Evolutionary conservation across 371 early-diverging fungal genomes (phyloP).

Genomic region (Coemansia sp.): DNA sequence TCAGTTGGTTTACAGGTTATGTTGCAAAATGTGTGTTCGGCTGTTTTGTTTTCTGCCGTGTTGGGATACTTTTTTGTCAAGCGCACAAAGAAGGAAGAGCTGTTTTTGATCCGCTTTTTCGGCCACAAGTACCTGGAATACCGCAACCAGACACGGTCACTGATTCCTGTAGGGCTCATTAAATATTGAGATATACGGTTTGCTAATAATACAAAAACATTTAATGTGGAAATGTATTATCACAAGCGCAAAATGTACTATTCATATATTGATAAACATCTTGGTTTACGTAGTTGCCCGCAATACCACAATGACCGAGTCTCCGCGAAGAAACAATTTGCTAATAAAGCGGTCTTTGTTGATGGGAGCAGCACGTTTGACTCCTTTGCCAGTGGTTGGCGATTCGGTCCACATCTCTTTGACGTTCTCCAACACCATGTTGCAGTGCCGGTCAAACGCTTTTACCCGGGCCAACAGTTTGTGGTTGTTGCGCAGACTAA

Average conservation of each 20-base stretch:
- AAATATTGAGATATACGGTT: too few relatives aligned
- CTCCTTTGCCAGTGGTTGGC: conserved; percentile 84
- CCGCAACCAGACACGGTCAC: conserved; percentile 24
- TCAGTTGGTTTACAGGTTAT: conserved; percentile 56
- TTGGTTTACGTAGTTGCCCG: conserved; percentile 15
- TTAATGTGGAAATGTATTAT: too few relatives aligned
- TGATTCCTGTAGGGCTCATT: conserved; percentile 21
- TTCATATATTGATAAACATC: not conserved
- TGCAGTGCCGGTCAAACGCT: conserved; percentile 98
- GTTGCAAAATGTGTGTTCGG: conserved; percentile 56
- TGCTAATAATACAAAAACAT: too few relatives aligned
- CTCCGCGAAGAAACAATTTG: conserved; percentile 97
- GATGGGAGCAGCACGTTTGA: conserved; percentile 89
- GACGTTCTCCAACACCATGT: conserved; percentile 98
- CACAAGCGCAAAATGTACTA: too few relatives aligned
- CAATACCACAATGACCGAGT: conserved; percentile 87
- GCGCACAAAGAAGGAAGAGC: conserved; percentile 59
- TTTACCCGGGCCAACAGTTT: conserved; percentile 96
- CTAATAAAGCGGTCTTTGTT: conserved; percentile 98
- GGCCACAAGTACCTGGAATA: conserved; percentile 57
- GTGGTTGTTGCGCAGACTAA: conserved; percentile 94
- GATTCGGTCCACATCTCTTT: conserved; percentile 99
- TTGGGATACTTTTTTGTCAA: conserved; percentile 56
- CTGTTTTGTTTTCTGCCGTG: conserved; percentile 49
- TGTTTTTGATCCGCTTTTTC: conserved; percentile 54